A percentile compares a stretch with the other conserved stretches of the same genome.
Conservation (phyloP, 169 alveolate species). For the Sarcocystis neurona region DNA sequence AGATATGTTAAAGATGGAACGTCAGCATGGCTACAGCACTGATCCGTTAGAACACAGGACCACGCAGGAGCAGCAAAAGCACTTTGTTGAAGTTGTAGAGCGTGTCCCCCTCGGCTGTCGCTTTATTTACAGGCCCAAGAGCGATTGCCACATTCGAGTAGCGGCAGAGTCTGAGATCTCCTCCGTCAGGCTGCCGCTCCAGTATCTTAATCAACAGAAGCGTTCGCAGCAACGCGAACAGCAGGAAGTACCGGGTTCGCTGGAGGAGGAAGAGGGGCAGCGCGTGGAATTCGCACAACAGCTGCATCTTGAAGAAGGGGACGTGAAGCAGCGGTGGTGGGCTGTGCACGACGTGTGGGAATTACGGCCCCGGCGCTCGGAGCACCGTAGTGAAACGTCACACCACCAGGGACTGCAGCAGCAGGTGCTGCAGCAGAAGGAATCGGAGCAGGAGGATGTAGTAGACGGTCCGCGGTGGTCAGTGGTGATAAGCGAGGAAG, state of each 20-base stretch:
- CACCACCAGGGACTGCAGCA: no score
- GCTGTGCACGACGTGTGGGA: slow-evolving; percentile 17
- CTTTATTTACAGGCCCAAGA: slow-evolving; percentile 2
- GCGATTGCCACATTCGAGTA: slow-evolving; percentile 6
- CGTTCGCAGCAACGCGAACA: no score
- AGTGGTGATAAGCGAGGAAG: slow-evolving; percentile 8
- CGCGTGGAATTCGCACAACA: background rate
- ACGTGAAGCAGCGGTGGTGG: slow-evolving; percentile 25
- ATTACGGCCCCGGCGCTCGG: no score
- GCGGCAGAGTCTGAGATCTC: slow-evolving; percentile 27
- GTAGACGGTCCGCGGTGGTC: slow-evolving; percentile 13
- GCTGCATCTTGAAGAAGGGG: background rate
- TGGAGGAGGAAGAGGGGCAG: no score
- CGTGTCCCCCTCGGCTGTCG: slow-evolving; percentile 24
- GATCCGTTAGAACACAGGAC: no score
- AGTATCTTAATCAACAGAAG: no score
- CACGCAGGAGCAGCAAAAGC: background rate
- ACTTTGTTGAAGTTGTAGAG: slow-evolving; percentile 18
- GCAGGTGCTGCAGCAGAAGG: background rate
- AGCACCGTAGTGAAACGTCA: no score
- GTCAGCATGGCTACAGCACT: no score
- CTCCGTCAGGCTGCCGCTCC: no score
- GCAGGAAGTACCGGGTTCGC: no score
- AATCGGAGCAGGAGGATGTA: background rate
- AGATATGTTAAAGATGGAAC: no score